Base-by-base conservation (phyloP, 2,329 filamentous ascomycete genomes). In the Huntiella decipiens region DNA sequence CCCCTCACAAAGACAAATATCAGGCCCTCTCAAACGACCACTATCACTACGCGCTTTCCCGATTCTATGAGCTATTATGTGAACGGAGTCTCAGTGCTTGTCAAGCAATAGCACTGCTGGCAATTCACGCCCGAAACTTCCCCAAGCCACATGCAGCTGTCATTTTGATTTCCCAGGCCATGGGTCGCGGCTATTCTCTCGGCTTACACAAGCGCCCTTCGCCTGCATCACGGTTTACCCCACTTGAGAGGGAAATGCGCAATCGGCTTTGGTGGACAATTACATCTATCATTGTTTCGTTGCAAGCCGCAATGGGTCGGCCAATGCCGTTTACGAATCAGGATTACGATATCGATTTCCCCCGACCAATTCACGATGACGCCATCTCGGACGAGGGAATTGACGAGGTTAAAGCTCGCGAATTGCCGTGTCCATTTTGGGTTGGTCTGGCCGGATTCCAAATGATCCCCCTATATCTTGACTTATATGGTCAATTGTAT, bases 201-300 rank as follows among this genome's bases (percentile, higher is more conserved):
- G 79, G 82, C 13, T 64, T 91, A 34, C 82, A 92, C 57, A 71
- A 82, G 36, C 78, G 74, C 52, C 59, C 60, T 3, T 60, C 63
- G 0, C 61, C 60, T 5, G 62, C 66, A 45, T 58, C 56, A 11
- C 32, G 34, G 13, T 43, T 13, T 8, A 71, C 67, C 1, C 68
- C 64, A n/a, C 66, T 86, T 1, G 73, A 80, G 4, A 73, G 82
- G 49, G 83, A 92, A 57, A 58, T 87, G 60, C 71, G 83, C 17
- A 87, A 87, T 61, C 70, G 84, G 12, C 68, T 77, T 1, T 92
- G 84, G 66, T 92, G 82, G 80, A 68, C 68, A 4, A 67, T 87
- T 8, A 61, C 86, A 36, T 66, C 70, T 4, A 66, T 86, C 11
- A 70, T 76, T 50, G 67, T 82, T 7, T 74, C 73, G n/a, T 64